Percentiles rank a stretch among this genome's conserved stretches.
These are phyloP conservation scores for Betula pendula DNA, from an alignment of 306 rosid species.

Conservation along the genomic window DNA sequence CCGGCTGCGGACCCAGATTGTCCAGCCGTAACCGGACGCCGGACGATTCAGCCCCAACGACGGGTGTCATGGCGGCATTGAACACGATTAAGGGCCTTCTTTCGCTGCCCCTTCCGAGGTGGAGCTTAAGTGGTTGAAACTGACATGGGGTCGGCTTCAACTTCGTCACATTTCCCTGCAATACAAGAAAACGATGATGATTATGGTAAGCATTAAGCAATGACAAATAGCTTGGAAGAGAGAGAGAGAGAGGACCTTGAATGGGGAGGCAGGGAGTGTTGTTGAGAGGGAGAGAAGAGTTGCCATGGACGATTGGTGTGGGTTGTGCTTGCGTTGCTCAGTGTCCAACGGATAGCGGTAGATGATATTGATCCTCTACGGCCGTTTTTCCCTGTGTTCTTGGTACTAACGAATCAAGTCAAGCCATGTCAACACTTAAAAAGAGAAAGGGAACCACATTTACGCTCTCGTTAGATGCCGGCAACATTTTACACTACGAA, in stretches of 20 bases:
- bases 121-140: conserved; percentile 35
- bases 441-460: not conserved
- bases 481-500: too few species aligned
- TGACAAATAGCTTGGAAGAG: too few species aligned
- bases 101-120: conserved; percentile 12
- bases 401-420: not conserved
- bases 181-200: conserved; percentile 9
- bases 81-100: conserved; percentile 35
- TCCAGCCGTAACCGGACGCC: conserved; percentile 69
- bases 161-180: conserved; percentile 58
- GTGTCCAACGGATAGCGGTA: conserved; percentile 30
- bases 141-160: conserved; percentile 40
- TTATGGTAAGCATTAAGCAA: not conserved
- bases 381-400: too few species aligned
- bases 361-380: not conserved
- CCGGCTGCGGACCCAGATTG: conserved; percentile 90
- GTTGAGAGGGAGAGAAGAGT: conserved; percentile 29
- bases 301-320: conserved; percentile 45
- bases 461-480: too few species aligned
- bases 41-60: conserved; percentile 12
- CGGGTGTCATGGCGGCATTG: conserved; percentile 15
- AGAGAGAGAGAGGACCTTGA: conserved; percentile 51
- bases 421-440: too few species aligned
- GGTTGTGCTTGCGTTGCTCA: not conserved
- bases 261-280: conserved; percentile 49